Evolutionary conservation across 371 early-diverging fungal genomes (phyloP), one percentile per base, ranked within the genome.

Genomic region (Choanephora cucurbitarum): DNA sequence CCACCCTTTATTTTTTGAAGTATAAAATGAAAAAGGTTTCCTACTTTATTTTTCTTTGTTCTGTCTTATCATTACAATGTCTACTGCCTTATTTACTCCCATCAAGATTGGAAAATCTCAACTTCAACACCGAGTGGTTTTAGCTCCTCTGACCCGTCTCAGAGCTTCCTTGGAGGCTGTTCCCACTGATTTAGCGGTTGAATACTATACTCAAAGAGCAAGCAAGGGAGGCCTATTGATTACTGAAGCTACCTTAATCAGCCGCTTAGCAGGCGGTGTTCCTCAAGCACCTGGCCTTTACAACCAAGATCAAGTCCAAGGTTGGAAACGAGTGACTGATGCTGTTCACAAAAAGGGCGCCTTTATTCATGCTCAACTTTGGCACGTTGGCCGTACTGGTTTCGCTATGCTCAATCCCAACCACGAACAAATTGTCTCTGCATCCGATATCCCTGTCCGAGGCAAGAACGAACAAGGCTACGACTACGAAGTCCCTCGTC

Each of bases 141-240:
- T 85, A 51, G 76, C 72, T 11, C 80, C 85, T 9, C 32, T 85
- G 51, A 82, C 81, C 4, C 66, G 80, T 5, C 56, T 64, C 28
- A 71, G 81, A 23, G 58, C 64, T 42, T 31, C 47, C 7, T 51
- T 53, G 1, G 47, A 57, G 17, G 57, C 56, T 44, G 66, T 74
- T 19, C 78, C 83, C 2, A 72, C 66, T 15, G 64, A 60, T 44
- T 49, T 80, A 21, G 55, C 65, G 49, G 70, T 53, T 15, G 69
- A 75, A 46, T 81, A 84, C 67, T 87, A 84, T 48, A 55, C 44
- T 9, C 85, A 87, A 60, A 66, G 87, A 23, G 75, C 82, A 2
- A 72, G 73, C 5, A 28, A 49, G n/a, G 82, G 81, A 41, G 83
- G 83, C n/a, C 57, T 86, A 2, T 49, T 84, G 18, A 69, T 86